phyloP scores from a whole-genome alignment of 345 rosid species.

The Populus ilicifolia region DNA sequence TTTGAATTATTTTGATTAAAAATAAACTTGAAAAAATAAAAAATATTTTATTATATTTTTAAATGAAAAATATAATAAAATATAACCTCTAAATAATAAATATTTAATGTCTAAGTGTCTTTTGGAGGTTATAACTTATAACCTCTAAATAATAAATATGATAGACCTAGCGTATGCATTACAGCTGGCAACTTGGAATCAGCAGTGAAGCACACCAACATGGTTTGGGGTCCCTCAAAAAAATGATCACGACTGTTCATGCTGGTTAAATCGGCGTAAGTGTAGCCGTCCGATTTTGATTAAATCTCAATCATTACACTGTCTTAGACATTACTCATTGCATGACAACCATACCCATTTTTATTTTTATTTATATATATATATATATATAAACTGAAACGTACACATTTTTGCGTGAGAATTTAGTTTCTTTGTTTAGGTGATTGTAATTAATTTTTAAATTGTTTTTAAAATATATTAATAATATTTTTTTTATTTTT shows the following conservation, averaged over 20 bases:
- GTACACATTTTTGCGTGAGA: neutral
- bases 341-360: neutral
- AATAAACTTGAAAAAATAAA: too few relatives aligned
- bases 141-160: too few relatives aligned
- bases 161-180: neutral
- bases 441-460: too few relatives aligned
- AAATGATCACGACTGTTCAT: neutral
- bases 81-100: too few relatives aligned
- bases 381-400: too few relatives aligned
- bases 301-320: neutral
- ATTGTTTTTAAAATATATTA: too few relatives aligned
- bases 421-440: neutral
- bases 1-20: too few relatives aligned
- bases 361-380: neutral
- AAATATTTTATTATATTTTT: too few relatives aligned
- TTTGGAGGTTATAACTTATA: too few relatives aligned
- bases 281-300: neutral
- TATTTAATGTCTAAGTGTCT: too few relatives aligned
- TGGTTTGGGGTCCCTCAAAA: neutral
- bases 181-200: conserved; percentile 30
- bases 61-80: too few relatives aligned
- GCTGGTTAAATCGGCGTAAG: neutral
- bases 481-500: too few relatives aligned
- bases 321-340: neutral
- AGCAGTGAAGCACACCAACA: neutral